Conservation (phyloP, 2,329 filamentous ascomycete species). For the Apiospora kogelbergensis region DNA sequence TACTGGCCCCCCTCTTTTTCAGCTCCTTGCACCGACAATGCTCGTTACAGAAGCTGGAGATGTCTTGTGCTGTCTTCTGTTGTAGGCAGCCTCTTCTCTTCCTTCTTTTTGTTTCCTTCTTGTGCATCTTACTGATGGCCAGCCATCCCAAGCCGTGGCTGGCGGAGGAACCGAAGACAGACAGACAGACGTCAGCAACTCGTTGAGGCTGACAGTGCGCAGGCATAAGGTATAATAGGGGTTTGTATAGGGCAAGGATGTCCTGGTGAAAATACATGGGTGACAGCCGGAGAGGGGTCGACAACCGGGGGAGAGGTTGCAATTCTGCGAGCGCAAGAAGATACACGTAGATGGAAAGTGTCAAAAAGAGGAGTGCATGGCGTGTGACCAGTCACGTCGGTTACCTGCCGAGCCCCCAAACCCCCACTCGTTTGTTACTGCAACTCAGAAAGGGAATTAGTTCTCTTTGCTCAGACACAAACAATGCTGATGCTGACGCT, state of each 20-base stretch:
- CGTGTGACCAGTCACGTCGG: background rate
- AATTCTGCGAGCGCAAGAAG: background rate
- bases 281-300: constrained; percentile 6
- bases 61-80: background rate
- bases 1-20: background rate
- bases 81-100: too few relatives aligned
- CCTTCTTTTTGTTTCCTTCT: background rate
- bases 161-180: background rate
- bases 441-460: background rate
- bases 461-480: background rate
- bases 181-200: background rate
- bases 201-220: background rate
- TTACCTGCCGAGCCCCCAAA: background rate
- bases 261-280: background rate
- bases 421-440: constrained; percentile 1
- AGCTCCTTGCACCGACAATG: background rate
- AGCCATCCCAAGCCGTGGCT: background rate
- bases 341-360: too few relatives aligned
- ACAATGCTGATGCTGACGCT: background rate
- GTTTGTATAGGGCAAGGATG: background rate
- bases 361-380: background rate
- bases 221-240: background rate
- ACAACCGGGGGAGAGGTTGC: background rate
- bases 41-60: too few relatives aligned
- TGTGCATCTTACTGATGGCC: background rate